Conservation (phyloP, 2,329 filamentous ascomycete species). For the Penicillium decumbens region DNA sequence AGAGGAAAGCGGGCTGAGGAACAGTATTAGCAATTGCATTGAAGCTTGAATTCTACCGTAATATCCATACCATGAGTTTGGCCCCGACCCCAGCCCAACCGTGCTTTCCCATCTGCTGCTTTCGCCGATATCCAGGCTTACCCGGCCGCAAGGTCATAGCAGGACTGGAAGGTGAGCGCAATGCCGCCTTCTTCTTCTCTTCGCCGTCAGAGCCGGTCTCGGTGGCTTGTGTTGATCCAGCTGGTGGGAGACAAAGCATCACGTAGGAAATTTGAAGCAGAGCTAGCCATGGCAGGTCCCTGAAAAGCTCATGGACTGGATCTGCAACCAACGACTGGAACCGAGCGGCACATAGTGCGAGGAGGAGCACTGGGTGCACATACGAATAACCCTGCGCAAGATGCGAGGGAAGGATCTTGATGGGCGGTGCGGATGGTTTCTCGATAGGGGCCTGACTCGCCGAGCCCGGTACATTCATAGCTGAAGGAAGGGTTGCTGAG, state of each 20-base stretch:
- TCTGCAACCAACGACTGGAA: slow-evolving; percentile 66
- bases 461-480: slow-evolving; percentile 5
- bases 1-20: slow-evolving; percentile 64
- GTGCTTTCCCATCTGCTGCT: slow-evolving; percentile 16
- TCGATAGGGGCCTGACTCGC: slow-evolving; percentile 15
- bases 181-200: slow-evolving; percentile 18
- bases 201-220: slow-evolving; percentile 9
- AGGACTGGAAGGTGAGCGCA: slow-evolving; percentile 10
- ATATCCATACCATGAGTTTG: slow-evolving; percentile 26
- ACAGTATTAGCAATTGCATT: slow-evolving; percentile 1
- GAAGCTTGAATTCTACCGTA: background rate
- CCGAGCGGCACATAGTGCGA: slow-evolving; percentile 58
- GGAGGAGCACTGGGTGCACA: slow-evolving; percentile 63
- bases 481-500: slow-evolving; percentile 8
- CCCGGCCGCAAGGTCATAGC: slow-evolving; percentile 12
- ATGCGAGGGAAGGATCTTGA: slow-evolving; percentile 47
- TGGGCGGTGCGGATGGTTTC: slow-evolving; percentile 36
- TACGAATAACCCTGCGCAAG: slow-evolving; percentile 56
- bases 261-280: slow-evolving; percentile 59
- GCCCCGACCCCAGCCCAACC: slow-evolving; percentile 17
- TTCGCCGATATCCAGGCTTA: slow-evolving; percentile 23
- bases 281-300: slow-evolving; percentile 58
- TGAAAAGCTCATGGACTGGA: slow-evolving; percentile 61
- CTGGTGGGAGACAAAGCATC: slow-evolving; percentile 56
- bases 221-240: slow-evolving; percentile 34